Percentiles rank a stretch among this genome's conserved stretches.
These are phyloP conservation scores for Ustilago loliicola DNA, from an alignment of 1,284 basidiomycete genomes.

Conservation along the genomic window DNA sequence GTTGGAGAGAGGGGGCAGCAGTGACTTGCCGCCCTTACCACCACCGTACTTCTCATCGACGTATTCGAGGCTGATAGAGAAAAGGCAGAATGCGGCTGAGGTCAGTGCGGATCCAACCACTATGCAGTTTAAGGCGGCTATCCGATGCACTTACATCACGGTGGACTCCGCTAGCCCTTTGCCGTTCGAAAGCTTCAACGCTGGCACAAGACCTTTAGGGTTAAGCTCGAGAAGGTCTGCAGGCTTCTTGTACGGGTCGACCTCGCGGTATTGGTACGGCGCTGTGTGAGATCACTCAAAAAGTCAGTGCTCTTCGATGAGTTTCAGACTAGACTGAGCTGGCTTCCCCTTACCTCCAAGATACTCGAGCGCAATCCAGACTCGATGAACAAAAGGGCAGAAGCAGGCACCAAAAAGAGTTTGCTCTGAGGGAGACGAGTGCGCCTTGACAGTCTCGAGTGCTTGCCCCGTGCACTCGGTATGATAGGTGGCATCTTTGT, in stretches of 20 bases:
- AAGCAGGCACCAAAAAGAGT: constrained; percentile 79
- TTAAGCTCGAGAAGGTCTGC: constrained; percentile 81
- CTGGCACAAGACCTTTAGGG: constrained; percentile 83
- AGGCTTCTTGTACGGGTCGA: constrained; percentile 85
- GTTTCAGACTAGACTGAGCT: too few relatives aligned
- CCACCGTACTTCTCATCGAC: constrained; percentile 78
- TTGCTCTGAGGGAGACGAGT: constrained; percentile 71
- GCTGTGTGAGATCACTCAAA: constrained; percentile 49
- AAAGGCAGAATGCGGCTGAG: neutral
- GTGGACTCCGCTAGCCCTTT: constrained; percentile 58
- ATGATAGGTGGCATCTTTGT: constrained; percentile 52
- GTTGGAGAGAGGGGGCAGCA: constrained; percentile 76
- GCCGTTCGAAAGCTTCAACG: constrained; percentile 74
- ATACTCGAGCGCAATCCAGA: constrained; percentile 78
- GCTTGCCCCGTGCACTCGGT: constrained; percentile 76
- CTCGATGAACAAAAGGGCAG: constrained; percentile 80
- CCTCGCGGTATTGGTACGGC: constrained; percentile 74
- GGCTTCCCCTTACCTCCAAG: constrained; percentile 43
- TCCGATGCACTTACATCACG: constrained; percentile 49
- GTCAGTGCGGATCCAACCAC: neutral
- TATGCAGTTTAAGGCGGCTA: neutral
- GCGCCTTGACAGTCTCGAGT: constrained; percentile 74
- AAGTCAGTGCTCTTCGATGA: neutral
- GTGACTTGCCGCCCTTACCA: constrained; percentile 67
- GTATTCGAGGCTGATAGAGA: constrained; percentile 77